Evolutionary conservation across 208 protist genomes (phyloP), one percentile per base, ranked within the genome.

Genomic region (Acanthamoeba triangularis): DNA sequence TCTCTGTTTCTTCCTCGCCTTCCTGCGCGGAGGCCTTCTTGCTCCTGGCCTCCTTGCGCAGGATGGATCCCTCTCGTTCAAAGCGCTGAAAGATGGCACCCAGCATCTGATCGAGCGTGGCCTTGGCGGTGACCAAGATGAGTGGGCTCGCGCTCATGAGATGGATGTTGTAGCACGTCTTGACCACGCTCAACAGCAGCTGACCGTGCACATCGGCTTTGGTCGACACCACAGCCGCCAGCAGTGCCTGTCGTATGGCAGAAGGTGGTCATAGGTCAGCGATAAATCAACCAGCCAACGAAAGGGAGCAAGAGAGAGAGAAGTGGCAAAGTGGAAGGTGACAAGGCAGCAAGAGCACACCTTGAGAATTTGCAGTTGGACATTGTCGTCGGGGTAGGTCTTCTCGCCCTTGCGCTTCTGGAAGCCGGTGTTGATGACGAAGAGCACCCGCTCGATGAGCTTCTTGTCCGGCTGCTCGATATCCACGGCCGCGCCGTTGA

Each of bases 161-260:
- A 93, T 97, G 97, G n/a, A 98, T 98, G 93, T 98, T 97, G 88
- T 98, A 98, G 91, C 96, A 97, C 44, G 97, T 97, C 61, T 95
- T 84, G 28, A 98, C 97, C 8, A 97, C 95, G 35, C 92, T 95
- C 91, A 98, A 95, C 37, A 99, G 95, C 69, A 94, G 90, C 25
- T 87, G 52, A 16, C 97, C 98, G 95, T 98, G 98, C 20, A 98
- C 96, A 16, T 96, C 97, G 47, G 95, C 96, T 14, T 78, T 74
- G 41, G 65, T 56, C 35, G 97, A 97, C 13, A 96, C 96, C 14
- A 98, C 97, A 13, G 97, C 97, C 25, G 97, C 97, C 23, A 98
- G 87, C 54, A 98, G 95, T 23, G 96, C 63, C 96, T 97, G 84
- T n/a, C 59, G 85, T 37, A 47, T 69, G 20, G 56, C 25, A 63